Percentiles rank a stretch among this genome's conserved stretches.
phyloP scores from a whole-genome alignment of 371 early-diverging fungal species.

The Mortierella sp. region DNA sequence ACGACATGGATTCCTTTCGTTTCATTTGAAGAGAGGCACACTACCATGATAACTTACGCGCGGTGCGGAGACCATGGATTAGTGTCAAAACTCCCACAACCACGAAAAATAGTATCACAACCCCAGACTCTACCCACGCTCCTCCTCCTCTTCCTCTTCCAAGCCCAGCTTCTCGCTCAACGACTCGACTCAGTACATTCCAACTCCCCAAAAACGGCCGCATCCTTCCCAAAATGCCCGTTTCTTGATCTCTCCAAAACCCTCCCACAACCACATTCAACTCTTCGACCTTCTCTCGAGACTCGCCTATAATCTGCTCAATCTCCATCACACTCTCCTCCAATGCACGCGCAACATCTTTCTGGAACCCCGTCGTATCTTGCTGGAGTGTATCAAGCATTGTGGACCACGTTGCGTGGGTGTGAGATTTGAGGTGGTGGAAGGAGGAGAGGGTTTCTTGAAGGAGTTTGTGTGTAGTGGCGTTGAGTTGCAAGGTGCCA shows the following conservation, averaged over 20 bases:
- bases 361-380: conserved; percentile 1
- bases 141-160: not conserved
- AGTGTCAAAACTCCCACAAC: not conserved
- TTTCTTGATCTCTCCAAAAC: conserved; percentile 12
- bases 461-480: not conserved
- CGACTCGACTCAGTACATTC: conserved; percentile 17
- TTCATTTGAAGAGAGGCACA: no score
- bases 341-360: conserved; percentile 4
- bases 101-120: not conserved
- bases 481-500: not conserved
- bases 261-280: conserved; percentile 17
- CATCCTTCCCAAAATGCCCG: conserved; percentile 1
- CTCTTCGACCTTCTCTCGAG: conserved; percentile 14
- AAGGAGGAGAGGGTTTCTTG: conserved; percentile 2
- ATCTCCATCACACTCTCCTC: conserved; percentile 16
- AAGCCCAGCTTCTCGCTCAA: not conserved
- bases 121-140: not conserved
- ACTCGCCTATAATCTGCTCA: conserved; percentile 17
- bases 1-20: not conserved
- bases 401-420: conserved; percentile 6
- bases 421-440: not conserved
- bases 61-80: not conserved
- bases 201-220: not conserved
- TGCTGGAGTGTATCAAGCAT: conserved; percentile 8
- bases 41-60: not conserved